Conservation (phyloP, 2,329 filamentous ascomycete genomes). For the Paraphaeosphaeria sporulosa region DNA sequence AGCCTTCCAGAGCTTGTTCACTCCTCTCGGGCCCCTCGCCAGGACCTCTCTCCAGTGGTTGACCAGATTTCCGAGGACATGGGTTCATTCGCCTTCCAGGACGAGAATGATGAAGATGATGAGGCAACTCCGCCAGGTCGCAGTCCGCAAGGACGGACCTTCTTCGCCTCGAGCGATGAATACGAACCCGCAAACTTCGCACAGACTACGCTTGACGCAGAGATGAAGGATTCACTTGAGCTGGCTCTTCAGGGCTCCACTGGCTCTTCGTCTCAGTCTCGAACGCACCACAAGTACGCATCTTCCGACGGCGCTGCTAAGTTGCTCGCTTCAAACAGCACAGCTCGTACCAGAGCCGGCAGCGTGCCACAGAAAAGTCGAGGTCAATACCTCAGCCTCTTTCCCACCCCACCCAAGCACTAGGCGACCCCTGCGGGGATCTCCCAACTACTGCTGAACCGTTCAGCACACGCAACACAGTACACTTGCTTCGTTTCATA, state of each 20-base stretch:
- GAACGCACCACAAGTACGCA: slow-evolving; percentile 39
- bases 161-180: slow-evolving; percentile 41
- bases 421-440: slow-evolving; percentile 17
- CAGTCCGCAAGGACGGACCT: slow-evolving; percentile 32
- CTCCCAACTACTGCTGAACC: not conserved
- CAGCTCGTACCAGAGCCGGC: slow-evolving; percentile 34
- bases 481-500: slow-evolving; percentile 17
- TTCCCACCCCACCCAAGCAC: slow-evolving; percentile 41
- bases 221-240: slow-evolving; percentile 37
- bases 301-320: slow-evolving; percentile 45
- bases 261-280: slow-evolving; percentile 21
- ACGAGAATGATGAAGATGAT: slow-evolving; percentile 36
- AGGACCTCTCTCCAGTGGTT: slow-evolving; percentile 39
- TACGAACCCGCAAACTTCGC: slow-evolving; percentile 15
- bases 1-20: slow-evolving; percentile 50
- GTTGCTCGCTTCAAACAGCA: slow-evolving; percentile 27
- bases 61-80: slow-evolving; percentile 46
- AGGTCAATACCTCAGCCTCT: slow-evolving; percentile 41
- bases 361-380: slow-evolving; percentile 25
- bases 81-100: slow-evolving; percentile 33
- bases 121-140: slow-evolving; percentile 41
- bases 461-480: not conserved
- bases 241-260: slow-evolving; percentile 35
- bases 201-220: slow-evolving; percentile 24
- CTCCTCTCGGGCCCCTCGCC: slow-evolving; percentile 40